Base-by-base conservation (phyloP, 1,284 basidiomycete genomes). In the Pisolithus thermaeus region DNA sequence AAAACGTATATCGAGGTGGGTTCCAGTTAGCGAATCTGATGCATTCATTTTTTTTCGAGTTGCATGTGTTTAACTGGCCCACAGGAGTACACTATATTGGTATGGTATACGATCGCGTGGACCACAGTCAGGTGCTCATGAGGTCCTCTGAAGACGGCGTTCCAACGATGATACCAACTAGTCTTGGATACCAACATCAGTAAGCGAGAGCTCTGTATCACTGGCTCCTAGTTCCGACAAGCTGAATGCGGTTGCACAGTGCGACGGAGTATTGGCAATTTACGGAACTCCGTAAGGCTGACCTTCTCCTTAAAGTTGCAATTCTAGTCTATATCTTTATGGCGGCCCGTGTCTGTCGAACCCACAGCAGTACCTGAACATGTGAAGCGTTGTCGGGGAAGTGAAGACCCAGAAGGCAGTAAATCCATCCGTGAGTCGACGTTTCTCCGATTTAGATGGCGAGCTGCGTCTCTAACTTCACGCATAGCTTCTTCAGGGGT, bases 251-350 rank as follows among this genome's bases (percentile, higher is more conserved):
- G 3, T 35, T 14, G 6, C 12, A 16, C 38, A 77, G 74, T 49
- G 73, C 61, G 12, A 68, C 69, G 1, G 73, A 77, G 56, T 77
- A 71, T 56, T 78, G 75, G 76, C 67, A 75, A 42, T 73, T 70
- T 53, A 36, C 58, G 25, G 74, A 77, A 52, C 61, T 56, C 22
- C 66, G 68, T 72, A 49, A 32, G 65, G n/a, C 25, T 37, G 18
- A 16, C n/a, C 37, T 14, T 30, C 27, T 16, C 28, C n/a, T 3
- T 61, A 45, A 37, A 46, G 25, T 50, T 38, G 16, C 58, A 44
- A 22, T 52, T 41, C 51, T 47, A 49, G 5, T 30, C 27, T 46
- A 22, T 45, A 42, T 52, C 46, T 45, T 2, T 14, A 44, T 22
- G 9, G 3, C 40, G 20, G 25, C 37, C 11, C 41, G 32, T 25